phyloP scores from a whole-genome alignment of 192 early-diverging fungal genomes.

The Backusella psychrophila region DNA sequence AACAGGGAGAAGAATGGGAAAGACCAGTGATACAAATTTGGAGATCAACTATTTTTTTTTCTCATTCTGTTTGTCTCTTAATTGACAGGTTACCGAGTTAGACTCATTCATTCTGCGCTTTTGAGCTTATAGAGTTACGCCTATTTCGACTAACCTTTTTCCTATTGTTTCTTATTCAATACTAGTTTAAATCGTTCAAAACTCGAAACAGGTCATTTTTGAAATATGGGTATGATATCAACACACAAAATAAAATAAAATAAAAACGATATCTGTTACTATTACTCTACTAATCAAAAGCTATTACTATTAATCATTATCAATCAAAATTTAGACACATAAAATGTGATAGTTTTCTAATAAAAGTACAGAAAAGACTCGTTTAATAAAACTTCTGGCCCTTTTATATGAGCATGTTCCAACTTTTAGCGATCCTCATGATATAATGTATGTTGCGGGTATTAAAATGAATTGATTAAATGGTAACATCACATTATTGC shows the following conservation, averaged over 20 bases:
- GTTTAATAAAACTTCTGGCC: neutral
- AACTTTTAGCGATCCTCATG: slow-evolving; percentile 5
- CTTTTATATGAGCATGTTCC: neutral
- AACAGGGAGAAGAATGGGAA: slow-evolving; percentile 3
- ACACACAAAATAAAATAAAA: neutral
- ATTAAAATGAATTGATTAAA: slow-evolving; percentile 8
- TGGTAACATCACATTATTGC: slow-evolving; percentile 8
- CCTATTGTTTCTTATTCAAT: neutral
- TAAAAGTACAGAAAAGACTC: slow-evolving; percentile 4
- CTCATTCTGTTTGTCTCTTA: slow-evolving; percentile 10
- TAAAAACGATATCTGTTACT: neutral
- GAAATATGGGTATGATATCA: neutral
- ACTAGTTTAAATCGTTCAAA: neutral
- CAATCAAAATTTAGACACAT: neutral
- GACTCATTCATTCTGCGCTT: slow-evolving; percentile 5
- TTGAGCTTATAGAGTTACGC: neutral
- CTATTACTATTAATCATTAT: neutral
- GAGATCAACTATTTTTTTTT: slow-evolving; percentile 6
- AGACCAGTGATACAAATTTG: neutral
- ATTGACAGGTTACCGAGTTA: slow-evolving; percentile 21
- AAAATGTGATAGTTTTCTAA: slow-evolving; percentile 6
- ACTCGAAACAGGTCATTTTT: neutral
- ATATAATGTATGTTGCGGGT: neutral
- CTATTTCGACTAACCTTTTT: neutral
- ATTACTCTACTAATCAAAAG: neutral